Evolutionary conservation across 2,329 filamentous ascomycete species (phyloP), one percentile per base, ranked within the genome.

Genomic region (Penicillium sp.): DNA sequence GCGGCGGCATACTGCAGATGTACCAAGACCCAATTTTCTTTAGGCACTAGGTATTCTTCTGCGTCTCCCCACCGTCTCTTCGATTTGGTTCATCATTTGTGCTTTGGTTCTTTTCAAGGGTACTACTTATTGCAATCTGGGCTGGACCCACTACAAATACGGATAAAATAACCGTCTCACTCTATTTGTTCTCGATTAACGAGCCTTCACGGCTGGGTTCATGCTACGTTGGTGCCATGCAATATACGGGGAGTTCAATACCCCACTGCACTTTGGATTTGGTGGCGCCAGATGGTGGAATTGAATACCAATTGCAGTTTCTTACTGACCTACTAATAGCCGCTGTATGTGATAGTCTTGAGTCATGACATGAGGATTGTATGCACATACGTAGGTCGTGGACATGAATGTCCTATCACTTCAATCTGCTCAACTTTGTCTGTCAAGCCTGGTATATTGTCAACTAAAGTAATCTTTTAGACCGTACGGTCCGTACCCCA

Each of bases 21-120:
- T 49, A 49, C 10, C 29, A 16, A 40, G 36, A 36, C 35, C 47
- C 47, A 45, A 46, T 35, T 22, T 45, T 19, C 22, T 34, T 35
- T 11, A 25, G 4, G 19, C 2, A 27, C n/a, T 36, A n/a, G n/a
- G n/a, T n/a, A 10, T 36, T 12, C 36, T 48, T 35, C 2, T 27
- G 11, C 16, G 4, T 34, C 19, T 36, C 19, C 14, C 46, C 41
- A 39, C 41, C 41, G 47, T 39, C 35, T 40, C 35, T 46, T 39
- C 22, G 18, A 4, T n/a, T 28, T 37, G 4, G 25, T 27, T 25
- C 13, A 22, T 22, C n/a, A 2, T 27, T 39, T 28, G 14, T 16
- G 3, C 19, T 36, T 47, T 41, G 16, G 16, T 18, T 25, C 19
- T 41, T 43, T 28, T 25, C 1, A 16, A 18, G 38, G n/a, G 22